Evolutionary conservation across 306 rosid genomes (phyloP), one percentile per base, ranked within the genome.

Genomic region (Cyclanthera cordifolia): DNA sequence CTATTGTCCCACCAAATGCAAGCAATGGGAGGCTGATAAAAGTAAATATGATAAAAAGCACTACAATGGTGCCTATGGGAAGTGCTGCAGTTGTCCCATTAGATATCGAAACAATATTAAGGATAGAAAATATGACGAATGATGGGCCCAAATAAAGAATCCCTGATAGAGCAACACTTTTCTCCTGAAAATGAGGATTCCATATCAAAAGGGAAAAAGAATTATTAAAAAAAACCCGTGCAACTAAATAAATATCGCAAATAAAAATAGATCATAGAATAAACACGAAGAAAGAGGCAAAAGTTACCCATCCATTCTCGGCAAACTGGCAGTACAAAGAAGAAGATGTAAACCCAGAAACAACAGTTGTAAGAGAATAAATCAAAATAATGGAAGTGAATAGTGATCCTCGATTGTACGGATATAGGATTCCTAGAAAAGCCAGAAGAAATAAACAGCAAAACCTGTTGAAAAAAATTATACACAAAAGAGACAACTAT

Each of bases 391-490:
- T 82, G 58, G 84, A 79, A 50, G 85, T 81, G 63, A 80, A 77
- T 37, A 87, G 83, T 67, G 87, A 84, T 74, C 97, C 97, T 15
- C 90, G 87, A 50, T 79, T 89, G 81, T 89, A 92, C 24, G 95
- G 95, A 80, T 85, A 85, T 69, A 92, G 81, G 69, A 76, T 76
- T 37, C 90, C 95, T 28, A 84, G 76, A 66, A 79, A 75, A 69
- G 95, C 92, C 53, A 92, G 79, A 67, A 89, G 67, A 43, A 89
- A 75, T 71, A 92, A 75, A 72, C 82, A 56, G 70, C 82, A 81
- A 45, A 87, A 72, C 86, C 97, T 92, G 77, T 67, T 50, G 69
- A 51, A 73, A 71, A 55, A 75, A 65, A 19, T 41, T 54, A 19
- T 47, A 41, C 10, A 73, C 67, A 67, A 63, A 17, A n/a, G n/a